Base-by-base conservation (phyloP, 768 basidiomycete species). In the Tylopilus sp. region DNA sequence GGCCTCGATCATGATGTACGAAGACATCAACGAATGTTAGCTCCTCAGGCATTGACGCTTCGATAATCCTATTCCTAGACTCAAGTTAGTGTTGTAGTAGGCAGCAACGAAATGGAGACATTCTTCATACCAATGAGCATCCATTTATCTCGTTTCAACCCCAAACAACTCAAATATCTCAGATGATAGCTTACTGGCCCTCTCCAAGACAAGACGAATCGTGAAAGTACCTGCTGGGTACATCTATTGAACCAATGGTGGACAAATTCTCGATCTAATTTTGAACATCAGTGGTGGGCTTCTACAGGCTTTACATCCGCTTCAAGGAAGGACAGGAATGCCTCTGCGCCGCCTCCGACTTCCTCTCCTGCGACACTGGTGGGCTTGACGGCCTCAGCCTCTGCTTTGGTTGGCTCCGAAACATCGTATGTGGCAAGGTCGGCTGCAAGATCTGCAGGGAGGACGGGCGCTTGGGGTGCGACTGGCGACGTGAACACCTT, bases 371-470 rank as follows among this genome's bases (percentile, higher is more conserved):
- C 44, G 17, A 58, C 22, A 48, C 42, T 41, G 30, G 56, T 46
- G 7, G 54, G 20, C 55, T 79, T 71, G 47, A 59, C 69, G 2
- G 64, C 67, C 43, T 70, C 72, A 43, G 70, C 73, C 21, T 75
- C 75, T 40, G 78, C 76, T 46, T 75, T 65, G 20, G 75, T 74
- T 47, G 92, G 91, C 68, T 95, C 91, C 15, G 81, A 69, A 15
- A 82, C 75, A 57, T 97, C 95, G 70, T 97, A 99, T 31, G 86
- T 84, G 2, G 85, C 66, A 52, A 98, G 84, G 61, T 95, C 92
- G 18, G 85, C 70, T n/a, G 95, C 91, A 57, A 98, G 83, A 71
- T 94, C 86, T 44, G 77, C 67, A 45, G 94, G 91, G 43, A 97
- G 76, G 13, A 78, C 68, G 11, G 95, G 95, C 2, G 83, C 70